phyloP scores from a whole-genome alignment of 495 filamentous ascomycete species.

The Immersiella caudata region DNA sequence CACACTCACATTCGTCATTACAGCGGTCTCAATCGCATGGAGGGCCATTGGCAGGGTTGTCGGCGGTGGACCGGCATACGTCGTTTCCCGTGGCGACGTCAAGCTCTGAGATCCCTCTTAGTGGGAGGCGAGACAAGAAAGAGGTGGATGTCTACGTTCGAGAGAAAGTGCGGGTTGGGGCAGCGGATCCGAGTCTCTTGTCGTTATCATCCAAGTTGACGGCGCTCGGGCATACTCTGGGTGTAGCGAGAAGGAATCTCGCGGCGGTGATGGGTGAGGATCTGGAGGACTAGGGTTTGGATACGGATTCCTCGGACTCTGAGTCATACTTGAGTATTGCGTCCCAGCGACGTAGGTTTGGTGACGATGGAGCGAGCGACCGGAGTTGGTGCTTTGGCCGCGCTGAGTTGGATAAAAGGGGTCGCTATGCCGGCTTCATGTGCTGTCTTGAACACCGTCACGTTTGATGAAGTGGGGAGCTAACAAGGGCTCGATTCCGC shows the following conservation, averaged over 20 bases:
- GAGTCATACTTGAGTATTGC: background rate
- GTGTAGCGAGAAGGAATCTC: slow-evolving; percentile 68
- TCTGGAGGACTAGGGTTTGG: slow-evolving; percentile 37
- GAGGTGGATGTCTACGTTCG: slow-evolving; percentile 72
- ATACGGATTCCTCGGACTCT: background rate
- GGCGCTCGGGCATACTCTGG: slow-evolving; percentile 74
- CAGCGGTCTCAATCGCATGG: background rate
- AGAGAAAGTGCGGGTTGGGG: slow-evolving; percentile 90
- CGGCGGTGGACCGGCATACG: slow-evolving; percentile 4
- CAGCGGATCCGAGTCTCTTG: slow-evolving; percentile 85
- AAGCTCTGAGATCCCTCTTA: background rate
- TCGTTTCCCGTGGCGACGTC: slow-evolving; percentile 6
- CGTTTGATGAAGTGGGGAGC: background rate
- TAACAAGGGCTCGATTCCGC: background rate
- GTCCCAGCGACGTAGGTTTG: background rate
- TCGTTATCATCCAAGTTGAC: slow-evolving; percentile 85
- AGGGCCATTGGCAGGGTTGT: slow-evolving; percentile 15
- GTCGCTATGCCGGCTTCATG: slow-evolving; percentile 20
- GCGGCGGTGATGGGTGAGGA: slow-evolving; percentile 77
- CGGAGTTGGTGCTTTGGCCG: background rate
- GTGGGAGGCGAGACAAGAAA: slow-evolving; percentile 6
- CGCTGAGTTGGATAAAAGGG: background rate
- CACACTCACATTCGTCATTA: background rate
- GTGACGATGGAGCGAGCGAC: background rate
- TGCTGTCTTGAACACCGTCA: slow-evolving; percentile 31